phyloP scores from a whole-genome alignment of 257 asterid species.

The Forsythia suspensa region DNA sequence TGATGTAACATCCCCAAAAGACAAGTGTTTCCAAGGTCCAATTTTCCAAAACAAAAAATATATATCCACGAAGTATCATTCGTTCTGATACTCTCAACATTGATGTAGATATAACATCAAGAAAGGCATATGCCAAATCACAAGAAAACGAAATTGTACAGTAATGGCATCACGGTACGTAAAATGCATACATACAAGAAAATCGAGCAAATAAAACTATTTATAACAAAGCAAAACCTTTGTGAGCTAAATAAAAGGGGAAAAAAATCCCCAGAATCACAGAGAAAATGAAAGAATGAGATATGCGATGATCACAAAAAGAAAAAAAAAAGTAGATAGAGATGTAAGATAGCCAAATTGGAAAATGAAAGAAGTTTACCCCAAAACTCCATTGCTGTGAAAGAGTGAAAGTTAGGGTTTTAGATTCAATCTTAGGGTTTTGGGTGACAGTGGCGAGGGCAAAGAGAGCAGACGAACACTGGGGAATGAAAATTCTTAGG shows the following conservation, averaged over 20 bases:
- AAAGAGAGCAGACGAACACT: background rate
- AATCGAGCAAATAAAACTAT: background rate
- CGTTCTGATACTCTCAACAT: background rate
- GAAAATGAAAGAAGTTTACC: conserved; percentile 32
- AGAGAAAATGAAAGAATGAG: background rate
- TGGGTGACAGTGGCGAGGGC: background rate
- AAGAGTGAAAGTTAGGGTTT: conserved; percentile 19
- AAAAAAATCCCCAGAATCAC: background rate
- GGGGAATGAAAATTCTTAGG: background rate
- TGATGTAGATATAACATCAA: background rate
- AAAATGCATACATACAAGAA: background rate
- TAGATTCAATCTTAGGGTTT: conserved; percentile 30
- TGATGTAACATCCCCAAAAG: background rate
- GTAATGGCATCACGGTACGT: background rate
- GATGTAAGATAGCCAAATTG: background rate
- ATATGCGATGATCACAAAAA: background rate
- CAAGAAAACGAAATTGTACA: background rate
- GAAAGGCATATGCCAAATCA: background rate
- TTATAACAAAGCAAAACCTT: background rate
- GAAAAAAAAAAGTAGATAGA: background rate
- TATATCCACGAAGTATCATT: background rate
- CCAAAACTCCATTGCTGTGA: conserved; percentile 63
- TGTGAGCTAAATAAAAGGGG: background rate
- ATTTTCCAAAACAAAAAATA: background rate
- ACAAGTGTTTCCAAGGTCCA: background rate